Base-by-base conservation (phyloP, 495 filamentous ascomycete species). In the Penicillium pulvis region DNA sequence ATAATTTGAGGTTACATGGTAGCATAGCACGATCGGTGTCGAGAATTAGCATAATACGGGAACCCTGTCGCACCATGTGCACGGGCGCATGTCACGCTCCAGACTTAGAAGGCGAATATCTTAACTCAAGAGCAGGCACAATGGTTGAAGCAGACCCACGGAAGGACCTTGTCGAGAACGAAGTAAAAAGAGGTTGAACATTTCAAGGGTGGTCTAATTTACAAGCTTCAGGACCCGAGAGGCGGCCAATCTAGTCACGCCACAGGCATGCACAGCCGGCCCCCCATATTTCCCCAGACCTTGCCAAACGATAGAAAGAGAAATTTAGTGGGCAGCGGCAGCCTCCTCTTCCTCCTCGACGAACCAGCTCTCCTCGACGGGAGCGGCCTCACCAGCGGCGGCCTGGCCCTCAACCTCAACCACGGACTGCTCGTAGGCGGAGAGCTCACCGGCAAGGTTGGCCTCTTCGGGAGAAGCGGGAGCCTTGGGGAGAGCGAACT, bases 331-430 rank as follows among this genome's bases (percentile, higher is more conserved):
- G 56, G 77, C 71, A 66, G 79, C 79, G 65, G 75, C 72, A 63
- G 76, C 68, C 69, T 80, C 77, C 68, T 82, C 80, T 51, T 75
- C 78, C 39, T 85, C 83, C 71, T 89, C 87, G 73, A 87, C 87
- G 64, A 89, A 88, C 86, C 86, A 90, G 70, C 85, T 84, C 67
- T 87, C 79, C 75, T 90, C 86, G 55, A 77, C 80, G 47, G 80
- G 81, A 31, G 75, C 75, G 31, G 78, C 76, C 70, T 83, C 83
- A 43, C 79, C 90, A 36, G 70, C 71, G 56, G 73, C 71, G 39
- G 80, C 77, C 77, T 92, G 87, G 57, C 93, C 93, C 81, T 99
- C 94, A 64, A 98, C 86, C 78, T 99, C 94, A 56, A 98, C 93
- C 56, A 87, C 83, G 82, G 92, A 89, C 66, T 76, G 79, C 85